A percentile compares a stretch with the other conserved stretches of the same genome.
phyloP scores from a whole-genome alignment of 2,329 filamentous ascomycete genomes.

The Arthrobotrys iridis region DNA sequence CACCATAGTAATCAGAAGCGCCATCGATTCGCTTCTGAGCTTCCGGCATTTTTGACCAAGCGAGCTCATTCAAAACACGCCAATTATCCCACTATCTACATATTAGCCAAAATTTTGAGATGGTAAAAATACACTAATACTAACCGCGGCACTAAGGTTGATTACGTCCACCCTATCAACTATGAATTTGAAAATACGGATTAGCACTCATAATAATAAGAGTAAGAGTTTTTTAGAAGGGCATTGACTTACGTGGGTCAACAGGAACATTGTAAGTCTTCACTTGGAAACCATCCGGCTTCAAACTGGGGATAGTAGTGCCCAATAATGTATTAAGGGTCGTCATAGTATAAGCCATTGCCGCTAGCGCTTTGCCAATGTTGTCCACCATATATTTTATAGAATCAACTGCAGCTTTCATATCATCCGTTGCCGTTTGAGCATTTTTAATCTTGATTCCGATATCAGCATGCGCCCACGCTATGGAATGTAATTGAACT shows the following conservation, averaged over 20 bases:
- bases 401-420: constrained; percentile 32
- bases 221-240: too few relatives aligned
- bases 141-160: constrained; percentile 34
- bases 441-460: constrained; percentile 6
- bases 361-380: constrained; percentile 19
- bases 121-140: not conserved
- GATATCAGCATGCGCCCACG: too few relatives aligned
- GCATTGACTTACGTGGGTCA: constrained; percentile 30
- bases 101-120: not conserved
- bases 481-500: not conserved
- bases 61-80: constrained; percentile 38
- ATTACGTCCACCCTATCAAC: constrained; percentile 40
- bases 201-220: not conserved
- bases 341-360: constrained; percentile 29
- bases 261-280: constrained; percentile 22
- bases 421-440: not conserved
- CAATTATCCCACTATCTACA: constrained; percentile 44
- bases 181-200: not conserved
- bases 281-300: constrained; percentile 34
- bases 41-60: constrained; percentile 33
- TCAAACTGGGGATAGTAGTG: constrained; percentile 29
- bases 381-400: constrained; percentile 41
- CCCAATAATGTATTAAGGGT: constrained; percentile 26
- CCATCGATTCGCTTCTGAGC: constrained; percentile 39
- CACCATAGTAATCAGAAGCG: constrained; percentile 42